These are phyloP conservation scores for Cyberlindnera maclurae DNA, from an alignment of 805 yeast species.

Conservation along the genomic window DNA sequence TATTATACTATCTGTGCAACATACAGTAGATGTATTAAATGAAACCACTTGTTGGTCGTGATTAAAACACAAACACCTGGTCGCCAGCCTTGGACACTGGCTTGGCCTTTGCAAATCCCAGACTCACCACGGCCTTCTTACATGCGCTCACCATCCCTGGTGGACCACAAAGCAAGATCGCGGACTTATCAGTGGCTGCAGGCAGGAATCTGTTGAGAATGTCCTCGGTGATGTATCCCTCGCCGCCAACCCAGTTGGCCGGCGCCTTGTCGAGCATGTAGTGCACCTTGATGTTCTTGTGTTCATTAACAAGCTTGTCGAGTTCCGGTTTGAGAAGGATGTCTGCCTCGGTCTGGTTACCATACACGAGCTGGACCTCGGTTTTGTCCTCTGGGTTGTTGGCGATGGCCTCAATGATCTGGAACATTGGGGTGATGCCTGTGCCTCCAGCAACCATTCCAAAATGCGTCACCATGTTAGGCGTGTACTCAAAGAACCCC, in stretches of 20 bases:
- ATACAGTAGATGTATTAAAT: too few relatives aligned
- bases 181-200: conserved; percentile 48
- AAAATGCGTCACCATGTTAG: conserved; percentile 65
- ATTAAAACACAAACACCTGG: conserved; percentile 78
- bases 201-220: conserved; percentile 61
- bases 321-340: conserved; percentile 76
- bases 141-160: conserved; percentile 85
- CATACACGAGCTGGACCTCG: conserved; percentile 67
- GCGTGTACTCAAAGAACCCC: conserved; percentile 77
- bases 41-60: too few relatives aligned
- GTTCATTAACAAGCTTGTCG: conserved; percentile 50
- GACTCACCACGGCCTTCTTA: conserved; percentile 64
- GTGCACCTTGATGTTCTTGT: conserved; percentile 57
- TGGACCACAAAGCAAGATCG: conserved; percentile 87
- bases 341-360: conserved; percentile 74
- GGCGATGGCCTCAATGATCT: conserved; percentile 76
- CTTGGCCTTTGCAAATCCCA: conserved; percentile 80
- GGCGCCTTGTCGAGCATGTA: conserved; percentile 70
- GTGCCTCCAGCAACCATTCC: conserved; percentile 97
- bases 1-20: too few relatives aligned
- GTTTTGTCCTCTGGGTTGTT: conserved; percentile 74
- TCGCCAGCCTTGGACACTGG: conserved; percentile 88
- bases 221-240: conserved; percentile 77
- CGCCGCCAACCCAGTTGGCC: conserved; percentile 66
- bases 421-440: conserved; percentile 95